These are phyloP conservation scores for Nitzschia palea DNA, from an alignment of 108 stramenopile species.

Conservation along the genomic window DNA sequence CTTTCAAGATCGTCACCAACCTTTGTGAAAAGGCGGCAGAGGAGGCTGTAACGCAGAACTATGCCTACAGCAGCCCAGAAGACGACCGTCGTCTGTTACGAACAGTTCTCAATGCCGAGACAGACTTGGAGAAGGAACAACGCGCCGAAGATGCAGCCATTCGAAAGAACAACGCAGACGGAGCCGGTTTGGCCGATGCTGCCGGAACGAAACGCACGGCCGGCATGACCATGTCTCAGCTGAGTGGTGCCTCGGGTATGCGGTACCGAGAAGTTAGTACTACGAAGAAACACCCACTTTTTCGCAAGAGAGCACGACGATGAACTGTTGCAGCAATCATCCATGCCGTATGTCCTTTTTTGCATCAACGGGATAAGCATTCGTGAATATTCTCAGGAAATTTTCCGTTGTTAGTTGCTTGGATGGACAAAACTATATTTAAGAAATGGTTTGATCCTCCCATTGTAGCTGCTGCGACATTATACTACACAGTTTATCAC, in stretches of 20 bases:
- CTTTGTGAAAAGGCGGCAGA: constrained; percentile 74
- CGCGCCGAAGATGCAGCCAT: constrained; percentile 85
- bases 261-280: constrained; percentile 61
- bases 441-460: too few species aligned
- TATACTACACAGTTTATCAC: too few species aligned
- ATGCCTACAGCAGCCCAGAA: constrained; percentile 73
- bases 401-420: too few species aligned
- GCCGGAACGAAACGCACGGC: constrained; percentile 67
- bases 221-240: constrained; percentile 71
- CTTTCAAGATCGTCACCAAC: constrained; percentile 98
- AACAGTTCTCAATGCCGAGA: constrained; percentile 71
- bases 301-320: constrained; percentile 62
- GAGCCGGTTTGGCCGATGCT: constrained; percentile 79
- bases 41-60: constrained; percentile 64
- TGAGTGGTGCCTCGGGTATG: constrained; percentile 77
- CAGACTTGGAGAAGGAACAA: constrained; percentile 83
- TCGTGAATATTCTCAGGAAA: too few species aligned
- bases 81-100: constrained; percentile 73
- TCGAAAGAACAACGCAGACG: constrained; percentile 87
- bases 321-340: too few species aligned
- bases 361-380: too few species aligned
- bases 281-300: constrained; percentile 81
- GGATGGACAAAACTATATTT: too few species aligned
- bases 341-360: too few species aligned
- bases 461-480: too few species aligned